A percentile compares a stretch with the other conserved stretches of the same genome.
Conservation (phyloP, 306 rosid genomes). For the Vigna radiata region DNA sequence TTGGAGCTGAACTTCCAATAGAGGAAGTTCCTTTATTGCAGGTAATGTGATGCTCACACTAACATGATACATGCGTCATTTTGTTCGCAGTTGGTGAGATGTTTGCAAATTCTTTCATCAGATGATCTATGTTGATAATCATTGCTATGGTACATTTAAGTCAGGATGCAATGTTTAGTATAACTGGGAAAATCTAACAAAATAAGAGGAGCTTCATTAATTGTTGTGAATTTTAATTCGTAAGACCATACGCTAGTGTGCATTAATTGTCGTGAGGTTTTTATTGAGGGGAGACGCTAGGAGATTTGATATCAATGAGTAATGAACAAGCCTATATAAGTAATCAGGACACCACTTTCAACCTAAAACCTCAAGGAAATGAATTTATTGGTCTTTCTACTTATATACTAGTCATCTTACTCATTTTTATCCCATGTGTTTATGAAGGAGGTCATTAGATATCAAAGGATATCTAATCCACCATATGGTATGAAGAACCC, state of each 20-base stretch:
- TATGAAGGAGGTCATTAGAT: conserved; percentile 29
- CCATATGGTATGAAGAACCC: no score
- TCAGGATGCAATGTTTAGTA: conserved; percentile 14
- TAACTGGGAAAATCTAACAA: conserved; percentile 23
- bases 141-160: conserved; percentile 27
- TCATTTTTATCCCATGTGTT: not conserved
- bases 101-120: conserved; percentile 23
- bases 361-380: no score
- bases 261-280: not conserved
- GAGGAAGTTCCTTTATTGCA: conserved; percentile 97
- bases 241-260: conserved; percentile 14
- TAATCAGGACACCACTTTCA: no score
- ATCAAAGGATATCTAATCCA: not conserved
- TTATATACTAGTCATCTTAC: no score
- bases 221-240: conserved; percentile 8
- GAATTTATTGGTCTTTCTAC: no score
- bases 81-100: conserved; percentile 24
- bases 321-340: no score
- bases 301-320: no score
- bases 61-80: conserved; percentile 20
- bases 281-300: no score
- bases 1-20: conserved; percentile 99
- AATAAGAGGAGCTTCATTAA: conserved; percentile 16
- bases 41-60: conserved; percentile 52
- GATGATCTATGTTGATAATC: conserved; percentile 31